phyloP scores from a whole-genome alignment of 192 early-diverging fungal species.

The Backusella sp. region DNA sequence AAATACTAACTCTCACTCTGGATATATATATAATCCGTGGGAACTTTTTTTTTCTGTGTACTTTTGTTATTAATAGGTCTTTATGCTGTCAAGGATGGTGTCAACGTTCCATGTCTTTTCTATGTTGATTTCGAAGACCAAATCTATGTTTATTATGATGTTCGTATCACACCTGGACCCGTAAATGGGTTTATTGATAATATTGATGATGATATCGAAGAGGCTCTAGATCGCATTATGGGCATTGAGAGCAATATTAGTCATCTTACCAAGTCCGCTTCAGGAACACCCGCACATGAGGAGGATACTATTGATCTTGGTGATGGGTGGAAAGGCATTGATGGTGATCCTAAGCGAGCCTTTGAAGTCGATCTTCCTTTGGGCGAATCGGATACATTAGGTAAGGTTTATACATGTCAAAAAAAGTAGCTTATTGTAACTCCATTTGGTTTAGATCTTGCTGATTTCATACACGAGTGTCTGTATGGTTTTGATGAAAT shows the following conservation, averaged over 20 bases:
- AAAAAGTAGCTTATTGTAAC: not conserved
- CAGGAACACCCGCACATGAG: not conserved
- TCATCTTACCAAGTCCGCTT: not conserved
- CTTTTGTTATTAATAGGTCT: constrained; percentile 30
- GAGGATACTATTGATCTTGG: constrained; percentile 28
- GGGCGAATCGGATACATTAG: not conserved
- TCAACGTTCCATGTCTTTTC: constrained; percentile 56
- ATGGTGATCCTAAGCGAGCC: constrained; percentile 4
- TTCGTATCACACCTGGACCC: constrained; percentile 47
- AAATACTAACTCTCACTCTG: not conserved
- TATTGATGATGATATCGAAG: constrained; percentile 40
- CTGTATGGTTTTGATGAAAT: constrained; percentile 38
- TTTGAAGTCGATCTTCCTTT: not conserved
- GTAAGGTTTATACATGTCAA: constrained; percentile 3
- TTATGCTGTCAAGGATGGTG: constrained; percentile 45
- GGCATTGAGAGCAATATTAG: constrained; percentile 23
- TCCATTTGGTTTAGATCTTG: constrained; percentile 16
- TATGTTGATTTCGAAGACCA: constrained; percentile 65
- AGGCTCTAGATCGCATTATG: constrained; percentile 27
- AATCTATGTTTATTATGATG: constrained; percentile 57
- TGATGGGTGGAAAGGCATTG: constrained; percentile 35
- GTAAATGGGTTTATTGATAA: constrained; percentile 45
- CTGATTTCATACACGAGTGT: constrained; percentile 36
- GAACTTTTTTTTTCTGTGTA: not conserved
- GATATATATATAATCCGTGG: not conserved